Evolutionary conservation across 495 filamentous ascomycete species (phyloP), one percentile per base, ranked within the genome.

Genomic region (Geoglossum glabrum): DNA sequence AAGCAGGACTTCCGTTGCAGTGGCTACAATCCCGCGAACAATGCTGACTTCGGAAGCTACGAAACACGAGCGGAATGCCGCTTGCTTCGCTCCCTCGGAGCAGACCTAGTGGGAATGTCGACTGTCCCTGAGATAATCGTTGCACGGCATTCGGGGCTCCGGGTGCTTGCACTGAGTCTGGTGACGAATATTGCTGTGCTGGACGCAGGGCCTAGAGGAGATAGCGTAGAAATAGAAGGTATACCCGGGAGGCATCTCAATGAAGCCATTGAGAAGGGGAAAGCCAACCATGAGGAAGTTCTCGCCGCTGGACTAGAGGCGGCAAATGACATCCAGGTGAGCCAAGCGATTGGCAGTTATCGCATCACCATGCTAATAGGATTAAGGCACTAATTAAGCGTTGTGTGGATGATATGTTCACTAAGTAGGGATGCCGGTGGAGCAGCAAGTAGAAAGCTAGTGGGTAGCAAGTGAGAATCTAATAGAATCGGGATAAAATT

Each of bases 11-110:
- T 1, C 13, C 55, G 43, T 61, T 25, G 61, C 54, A 33, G 3
- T 45, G 11, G 25, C 21, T 2, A 40, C 4, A 40, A 40, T 43
- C n/a, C 15, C 10, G 3, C 26, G 7, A 33, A 36, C 2, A 13
- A 27, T 13, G n/a, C 54, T 8, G 55, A 57, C 17, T 56, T 61
- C 55, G 9, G 38, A 62, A 84, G 80, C 55, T 86, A 85, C 67
- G 85, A 88, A 64, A 88, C 84, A 0, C 74, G 85, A 60, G 82
- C 85, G 13, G 85, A 89, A 65, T 87, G 84, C 61, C 77, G 84
- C 21, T 80, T 88, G 77, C 74, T 89, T 59, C 74, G 72, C 28
- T 69, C 66, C 34, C 65, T 86, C 15, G 84, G 83, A 8, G 84
- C 82, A 27, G 84, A 88, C 66, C 67, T 87, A 19, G 84, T 87